Conservation (phyloP, 192 early-diverging fungal genomes). For the Umbelopsis sp. region DNA sequence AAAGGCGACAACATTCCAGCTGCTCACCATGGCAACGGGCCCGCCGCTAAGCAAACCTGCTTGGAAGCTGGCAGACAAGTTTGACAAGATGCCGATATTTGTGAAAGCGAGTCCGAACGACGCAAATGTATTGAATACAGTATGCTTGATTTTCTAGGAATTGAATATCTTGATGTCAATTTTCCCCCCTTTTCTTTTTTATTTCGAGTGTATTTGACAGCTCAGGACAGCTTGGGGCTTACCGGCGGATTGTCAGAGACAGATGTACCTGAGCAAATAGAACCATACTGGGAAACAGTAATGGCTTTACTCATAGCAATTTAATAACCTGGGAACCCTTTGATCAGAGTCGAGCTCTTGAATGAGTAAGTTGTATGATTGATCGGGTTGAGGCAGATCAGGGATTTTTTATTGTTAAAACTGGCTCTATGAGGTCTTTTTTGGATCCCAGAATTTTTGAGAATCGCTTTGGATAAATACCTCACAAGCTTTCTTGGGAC, state of each 20-base stretch:
- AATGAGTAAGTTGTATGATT: not conserved
- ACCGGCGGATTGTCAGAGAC: not conserved
- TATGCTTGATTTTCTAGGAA: not conserved
- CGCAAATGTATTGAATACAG: not conserved
- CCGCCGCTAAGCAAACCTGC: slow-evolving; percentile 39
- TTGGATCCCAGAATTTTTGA: too few relatives aligned
- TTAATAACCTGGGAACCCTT: not conserved
- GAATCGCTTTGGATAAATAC: too few relatives aligned
- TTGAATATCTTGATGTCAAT: not conserved
- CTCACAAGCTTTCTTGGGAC: too few relatives aligned
- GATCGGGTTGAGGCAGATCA: too few relatives aligned
- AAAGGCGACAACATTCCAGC: slow-evolving; percentile 39
- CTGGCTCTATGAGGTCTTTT: too few relatives aligned
- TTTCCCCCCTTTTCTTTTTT: not conserved
- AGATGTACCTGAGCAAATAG: not conserved
- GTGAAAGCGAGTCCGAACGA: slow-evolving; percentile 33
- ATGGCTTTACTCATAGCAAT: slow-evolving; percentile 6
- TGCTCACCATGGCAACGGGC: slow-evolving; percentile 34
- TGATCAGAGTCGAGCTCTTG: not conserved
- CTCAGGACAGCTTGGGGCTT: not conserved
- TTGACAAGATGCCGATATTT: slow-evolving; percentile 40
- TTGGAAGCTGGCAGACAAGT: slow-evolving; percentile 36
- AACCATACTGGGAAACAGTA: not conserved
- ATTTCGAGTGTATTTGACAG: not conserved
- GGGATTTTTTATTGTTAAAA: too few relatives aligned